Evolutionary conservation across 208 protist genomes (phyloP).

Genomic region (Leishmania guyanensis): DNA sequence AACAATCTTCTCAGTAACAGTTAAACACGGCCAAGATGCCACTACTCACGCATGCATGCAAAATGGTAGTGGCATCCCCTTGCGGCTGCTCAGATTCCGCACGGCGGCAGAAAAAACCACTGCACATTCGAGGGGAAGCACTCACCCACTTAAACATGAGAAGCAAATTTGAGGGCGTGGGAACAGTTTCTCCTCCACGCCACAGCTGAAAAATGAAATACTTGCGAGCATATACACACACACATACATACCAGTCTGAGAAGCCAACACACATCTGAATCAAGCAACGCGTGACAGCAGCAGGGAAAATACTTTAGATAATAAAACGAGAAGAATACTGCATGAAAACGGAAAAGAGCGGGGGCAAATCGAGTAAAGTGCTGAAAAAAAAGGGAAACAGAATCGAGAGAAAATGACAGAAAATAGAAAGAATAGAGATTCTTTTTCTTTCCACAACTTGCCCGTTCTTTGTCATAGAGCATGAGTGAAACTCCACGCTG

Average conservation of each 20-base stretch:
- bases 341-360: neutral
- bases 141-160: neutral
- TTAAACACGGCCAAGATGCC: neutral
- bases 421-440: neutral
- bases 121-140: neutral
- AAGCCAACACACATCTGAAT: neutral
- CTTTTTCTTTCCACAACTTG: neutral
- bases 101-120: neutral
- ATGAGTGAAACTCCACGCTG: neutral
- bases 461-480: neutral
- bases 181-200: neutral
- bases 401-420: neutral
- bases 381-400: neutral
- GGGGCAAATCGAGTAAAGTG: neutral
- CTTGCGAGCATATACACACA: neutral
- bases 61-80: neutral
- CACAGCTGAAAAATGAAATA: neutral
- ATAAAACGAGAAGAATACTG: neutral
- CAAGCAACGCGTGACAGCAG: neutral
- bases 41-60: neutral
- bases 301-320: neutral
- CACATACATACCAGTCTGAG: neutral
- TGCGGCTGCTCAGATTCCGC: neutral
- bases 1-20: neutral
- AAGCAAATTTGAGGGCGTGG: neutral